A percentile compares a stretch with the other conserved stretches of the same genome.
Conservation (phyloP, 495 filamentous ascomycete genomes). For the Letharia columbiana region DNA sequence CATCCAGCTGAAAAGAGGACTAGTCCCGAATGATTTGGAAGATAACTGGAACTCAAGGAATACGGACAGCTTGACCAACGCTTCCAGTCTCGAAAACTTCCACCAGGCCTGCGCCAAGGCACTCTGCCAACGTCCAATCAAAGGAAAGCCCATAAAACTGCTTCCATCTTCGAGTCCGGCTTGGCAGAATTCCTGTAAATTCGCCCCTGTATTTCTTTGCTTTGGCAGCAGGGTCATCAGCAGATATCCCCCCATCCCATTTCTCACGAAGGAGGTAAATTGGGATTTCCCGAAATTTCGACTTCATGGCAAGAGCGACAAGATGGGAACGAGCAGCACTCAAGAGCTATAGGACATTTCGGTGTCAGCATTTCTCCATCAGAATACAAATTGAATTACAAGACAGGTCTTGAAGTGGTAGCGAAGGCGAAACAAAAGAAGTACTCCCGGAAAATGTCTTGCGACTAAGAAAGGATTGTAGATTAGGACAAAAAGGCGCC, state of each 20-base stretch:
- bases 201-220: constrained; percentile 61
- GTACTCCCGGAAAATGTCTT: background rate
- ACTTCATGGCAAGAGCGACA: constrained; percentile 54
- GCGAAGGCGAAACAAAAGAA: background rate
- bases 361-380: background rate
- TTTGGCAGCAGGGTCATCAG: constrained; percentile 44
- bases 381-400: background rate
- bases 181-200: constrained; percentile 60
- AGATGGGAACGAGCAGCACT: constrained; percentile 58
- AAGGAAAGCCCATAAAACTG: constrained; percentile 68
- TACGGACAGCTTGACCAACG: constrained; percentile 64
- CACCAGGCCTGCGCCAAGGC: constrained; percentile 67
- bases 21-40: background rate
- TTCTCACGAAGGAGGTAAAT: constrained; percentile 59
- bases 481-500: background rate
- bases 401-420: background rate
- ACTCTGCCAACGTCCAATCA: constrained; percentile 70
- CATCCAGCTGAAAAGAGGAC: background rate
- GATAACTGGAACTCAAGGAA: constrained; percentile 10
- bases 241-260: constrained; percentile 70
- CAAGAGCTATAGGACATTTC: constrained; percentile 36
- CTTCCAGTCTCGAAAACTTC: constrained; percentile 81
- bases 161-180: constrained; percentile 72
- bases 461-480: background rate
- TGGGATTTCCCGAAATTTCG: constrained; percentile 55